phyloP scores from a whole-genome alignment of 2,329 filamentous ascomycete species.

The Clonostachys sp. region DNA sequence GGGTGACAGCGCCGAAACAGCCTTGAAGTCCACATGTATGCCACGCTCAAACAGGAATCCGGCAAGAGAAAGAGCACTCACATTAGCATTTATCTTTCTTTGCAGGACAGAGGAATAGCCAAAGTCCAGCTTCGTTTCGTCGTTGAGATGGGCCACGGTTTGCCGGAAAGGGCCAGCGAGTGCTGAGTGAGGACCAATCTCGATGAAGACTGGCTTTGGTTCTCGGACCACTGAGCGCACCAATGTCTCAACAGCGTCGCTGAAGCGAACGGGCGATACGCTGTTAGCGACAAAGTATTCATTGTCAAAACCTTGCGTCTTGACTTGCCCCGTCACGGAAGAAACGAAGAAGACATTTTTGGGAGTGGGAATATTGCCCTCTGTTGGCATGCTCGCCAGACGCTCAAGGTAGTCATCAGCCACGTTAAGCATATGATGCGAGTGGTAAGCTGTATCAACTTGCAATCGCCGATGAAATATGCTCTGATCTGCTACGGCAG shows the following conservation, averaged over 20 bases:
- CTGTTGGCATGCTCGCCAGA: not conserved
- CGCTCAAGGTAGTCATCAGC: conserved; percentile 11
- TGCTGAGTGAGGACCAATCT: conserved; percentile 9
- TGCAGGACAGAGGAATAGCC: not conserved
- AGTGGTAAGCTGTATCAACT: conserved; percentile 10
- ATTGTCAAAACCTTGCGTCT: not conserved
- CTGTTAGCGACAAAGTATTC: conserved; percentile 29
- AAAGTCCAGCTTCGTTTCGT: conserved; percentile 2
- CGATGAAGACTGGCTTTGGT: conserved; percentile 4
- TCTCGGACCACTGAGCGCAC: conserved; percentile 14
- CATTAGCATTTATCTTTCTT: not conserved
- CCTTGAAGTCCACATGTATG: conserved; percentile 8
- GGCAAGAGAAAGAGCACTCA: conserved; percentile 29
- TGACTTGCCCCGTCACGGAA: not conserved
- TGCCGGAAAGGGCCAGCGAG: conserved; percentile 7
- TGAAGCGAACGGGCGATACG: conserved; percentile 22
- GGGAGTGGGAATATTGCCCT: not conserved
- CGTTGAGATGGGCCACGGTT: conserved; percentile 17
- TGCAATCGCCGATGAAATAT: conserved; percentile 8
- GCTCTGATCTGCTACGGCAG: not conserved
- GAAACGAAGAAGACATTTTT: not conserved
- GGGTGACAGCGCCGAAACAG: conserved; percentile 24
- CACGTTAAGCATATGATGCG: conserved; percentile 8
- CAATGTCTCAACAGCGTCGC: conserved; percentile 30
- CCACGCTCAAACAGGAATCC: conserved; percentile 25